These are phyloP conservation scores for Pythium biforme DNA, from an alignment of 352 stramenopile genomes.

Conservation along the genomic window DNA sequence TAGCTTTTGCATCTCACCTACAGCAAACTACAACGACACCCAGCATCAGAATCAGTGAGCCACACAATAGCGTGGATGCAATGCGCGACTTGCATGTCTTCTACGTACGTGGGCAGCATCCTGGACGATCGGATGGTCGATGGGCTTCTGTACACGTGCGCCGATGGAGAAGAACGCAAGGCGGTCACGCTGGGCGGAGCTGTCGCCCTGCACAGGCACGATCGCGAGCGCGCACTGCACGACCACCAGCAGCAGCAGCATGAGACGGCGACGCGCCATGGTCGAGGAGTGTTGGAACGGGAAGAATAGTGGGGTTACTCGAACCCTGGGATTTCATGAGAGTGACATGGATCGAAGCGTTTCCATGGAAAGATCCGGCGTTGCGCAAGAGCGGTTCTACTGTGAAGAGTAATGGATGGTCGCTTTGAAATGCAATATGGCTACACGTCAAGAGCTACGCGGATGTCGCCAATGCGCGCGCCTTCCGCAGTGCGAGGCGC, in stretches of 20 bases:
- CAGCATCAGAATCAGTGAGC: neutral
- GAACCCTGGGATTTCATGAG: neutral
- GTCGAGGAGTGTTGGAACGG: too few relatives aligned
- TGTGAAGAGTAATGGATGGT: neutral
- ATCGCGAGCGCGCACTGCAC: neutral
- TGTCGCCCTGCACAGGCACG: neutral
- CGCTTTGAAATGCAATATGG: slow-evolving; percentile 7
- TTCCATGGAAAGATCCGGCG: slow-evolving; percentile 18
- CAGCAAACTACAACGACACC: slow-evolving; percentile 44
- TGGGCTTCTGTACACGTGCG: slow-evolving; percentile 25
- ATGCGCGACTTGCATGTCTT: too few relatives aligned
- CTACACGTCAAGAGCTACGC: slow-evolving; percentile 1
- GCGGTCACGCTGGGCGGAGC: neutral
- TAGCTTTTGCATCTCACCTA: slow-evolving; percentile 52
- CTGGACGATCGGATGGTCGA: slow-evolving; percentile 42
- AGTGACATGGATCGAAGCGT: neutral
- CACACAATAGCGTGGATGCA: too few relatives aligned
- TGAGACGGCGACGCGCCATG: neutral
- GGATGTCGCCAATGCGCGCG: neutral
- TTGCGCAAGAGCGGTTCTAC: neutral
- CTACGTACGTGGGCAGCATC: slow-evolving; percentile 42
- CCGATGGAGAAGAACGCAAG: slow-evolving; percentile 17
- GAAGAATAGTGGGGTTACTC: too few relatives aligned
- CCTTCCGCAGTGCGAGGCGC: neutral
- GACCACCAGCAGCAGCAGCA: neutral